Base-by-base conservation (phyloP, 1,284 basidiomycete genomes). In the Tilletia setariae region DNA sequence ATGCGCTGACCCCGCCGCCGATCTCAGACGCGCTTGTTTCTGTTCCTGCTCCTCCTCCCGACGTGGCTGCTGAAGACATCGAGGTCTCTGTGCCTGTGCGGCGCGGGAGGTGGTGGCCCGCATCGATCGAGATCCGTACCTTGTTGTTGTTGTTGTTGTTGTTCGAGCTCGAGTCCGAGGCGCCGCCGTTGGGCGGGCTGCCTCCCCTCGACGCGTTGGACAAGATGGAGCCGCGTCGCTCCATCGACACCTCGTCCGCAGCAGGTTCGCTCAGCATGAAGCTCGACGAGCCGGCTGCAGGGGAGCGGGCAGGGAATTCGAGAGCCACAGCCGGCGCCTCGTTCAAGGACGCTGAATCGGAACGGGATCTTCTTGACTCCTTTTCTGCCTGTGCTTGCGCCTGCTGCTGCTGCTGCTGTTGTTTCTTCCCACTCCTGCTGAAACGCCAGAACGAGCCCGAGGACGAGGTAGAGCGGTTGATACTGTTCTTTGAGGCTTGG, bases 361-460 rank as follows among this genome's bases (percentile, higher is more conserved):
- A 40, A 4, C 35, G 8, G 4, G 47, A 49, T 9, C n/a, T 9
- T 15, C 25, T 9, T 16, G 51, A 56, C 21, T 56, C 21, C 51
- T 28, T 28, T 19, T 16, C 46, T 49, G 7, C 19, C 43, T 44
- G 43, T 40, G 35, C 35, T 40, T n/a, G n/a, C n/a, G 46, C 46
- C 21, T 19, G 46, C 6, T 49, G 21, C 11, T 40, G 35, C 11
- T 40, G 35, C 35, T 40, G 35, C 35, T 40, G 35, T 11, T 40
- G 56, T 21, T 30, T 32, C 56, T 61, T 61, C 56, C 28, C 28
- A 25, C 28, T 40, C 13, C 56, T 11, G 30, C 35, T 61, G 28
- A 61, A 61, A 7, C 28, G 23, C 56, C 56, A 61, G 56, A 61
- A 61, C 25, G 56, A 61, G 32, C 56, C 56, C 32, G 56, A 61